Base-by-base conservation (phyloP, 331 rosid genomes). In the Cydonia oblonga region DNA sequence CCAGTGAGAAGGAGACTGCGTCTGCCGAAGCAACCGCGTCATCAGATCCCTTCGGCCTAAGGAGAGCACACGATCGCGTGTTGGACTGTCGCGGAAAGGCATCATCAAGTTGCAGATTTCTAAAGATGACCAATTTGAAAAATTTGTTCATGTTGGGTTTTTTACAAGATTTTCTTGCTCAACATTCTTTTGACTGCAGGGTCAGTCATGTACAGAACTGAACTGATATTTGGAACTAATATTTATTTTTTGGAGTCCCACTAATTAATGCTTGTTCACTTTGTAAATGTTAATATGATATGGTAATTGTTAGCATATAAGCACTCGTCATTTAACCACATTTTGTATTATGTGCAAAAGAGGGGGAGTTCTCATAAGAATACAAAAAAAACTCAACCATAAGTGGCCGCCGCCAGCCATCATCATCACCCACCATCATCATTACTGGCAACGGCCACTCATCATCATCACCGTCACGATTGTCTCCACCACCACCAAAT, bases 111-210 rank as follows among this genome's bases (percentile, higher is more conserved):
- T 72, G 69, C 68, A 64, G 51, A 20, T 1, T n/a, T 13, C 51
- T 72, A 53, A 62, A 63, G 71, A 70, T 53, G 71, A 70, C 30
- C 32, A 54, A 44, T 51, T 51, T 18, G 10, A 51, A 51, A 18
- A 9, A 46, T 40, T 16, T 60, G 69, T 25, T 38, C 26, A 19
- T 24, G 59, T 60, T 52, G 25, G 8, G 46, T 8, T 46, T 60
- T 71, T 57, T 16, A 16, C 65, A 70, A 58, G 30, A 64, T 57
- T 54, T 70, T 70, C 23, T 65, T 22, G 68, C 52, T 30, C 64
- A 24, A 24, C 38, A 72, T 76, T 81, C 75, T 81, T 72, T 81
- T 71, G 67, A 53, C 81, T 71, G 77, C 52, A 46, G 14, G 30
- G 42, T 73, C 70, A 33, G 78, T n/a, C 74, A 7, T 76, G 70